Conservation (phyloP, 2,329 filamentous ascomycete genomes). For the Pestalotiopsis sp. region DNA sequence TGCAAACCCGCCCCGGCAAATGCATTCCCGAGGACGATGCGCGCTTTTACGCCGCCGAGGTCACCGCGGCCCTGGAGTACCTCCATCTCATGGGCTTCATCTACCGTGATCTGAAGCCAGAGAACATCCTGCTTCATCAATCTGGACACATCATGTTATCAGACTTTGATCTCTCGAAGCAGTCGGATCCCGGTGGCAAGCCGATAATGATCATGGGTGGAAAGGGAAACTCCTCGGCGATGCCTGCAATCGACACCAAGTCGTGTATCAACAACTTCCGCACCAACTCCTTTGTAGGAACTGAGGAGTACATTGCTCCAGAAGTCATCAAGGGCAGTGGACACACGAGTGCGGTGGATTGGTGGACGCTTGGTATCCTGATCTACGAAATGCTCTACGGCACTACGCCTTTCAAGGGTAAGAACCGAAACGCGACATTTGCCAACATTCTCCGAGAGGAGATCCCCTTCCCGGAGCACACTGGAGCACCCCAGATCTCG, state of each 20-base stretch:
- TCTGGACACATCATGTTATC: constrained; percentile 99
- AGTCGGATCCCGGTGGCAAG: constrained; percentile 92
- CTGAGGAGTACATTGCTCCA: constrained; percentile 97
- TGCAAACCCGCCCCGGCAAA: constrained; percentile 96
- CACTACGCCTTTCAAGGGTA: constrained; percentile 98
- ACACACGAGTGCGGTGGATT: constrained; percentile 97
- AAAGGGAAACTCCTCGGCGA: constrained; percentile 81
- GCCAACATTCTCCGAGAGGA: constrained; percentile 96
- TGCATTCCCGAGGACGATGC: constrained; percentile 97
- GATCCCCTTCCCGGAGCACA: constrained; percentile 91
- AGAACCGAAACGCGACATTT: constrained; percentile 97
- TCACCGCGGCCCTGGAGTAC: constrained; percentile 94
- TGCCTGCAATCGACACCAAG: constrained; percentile 97
- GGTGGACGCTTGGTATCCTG: constrained; percentile 97
- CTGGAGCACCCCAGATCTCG: constrained; percentile 81
- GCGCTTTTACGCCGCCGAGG: constrained; percentile 95
- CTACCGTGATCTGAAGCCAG: constrained; percentile 95
- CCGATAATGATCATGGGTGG: constrained; percentile 97
- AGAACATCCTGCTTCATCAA: constrained; percentile 97
- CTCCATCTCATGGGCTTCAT: constrained; percentile 99
- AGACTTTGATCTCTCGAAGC: constrained; percentile 97
- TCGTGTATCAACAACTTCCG: constrained; percentile 98
- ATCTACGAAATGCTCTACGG: constrained; percentile 99
- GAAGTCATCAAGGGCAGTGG: constrained; percentile 99
- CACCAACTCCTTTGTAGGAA: constrained; percentile 97